Percentiles rank a stretch among this genome's conserved stretches.
These are phyloP conservation scores for Ambrosiella cleistominuta DNA, from an alignment of 2,329 filamentous ascomycete species.

Conservation along the genomic window DNA sequence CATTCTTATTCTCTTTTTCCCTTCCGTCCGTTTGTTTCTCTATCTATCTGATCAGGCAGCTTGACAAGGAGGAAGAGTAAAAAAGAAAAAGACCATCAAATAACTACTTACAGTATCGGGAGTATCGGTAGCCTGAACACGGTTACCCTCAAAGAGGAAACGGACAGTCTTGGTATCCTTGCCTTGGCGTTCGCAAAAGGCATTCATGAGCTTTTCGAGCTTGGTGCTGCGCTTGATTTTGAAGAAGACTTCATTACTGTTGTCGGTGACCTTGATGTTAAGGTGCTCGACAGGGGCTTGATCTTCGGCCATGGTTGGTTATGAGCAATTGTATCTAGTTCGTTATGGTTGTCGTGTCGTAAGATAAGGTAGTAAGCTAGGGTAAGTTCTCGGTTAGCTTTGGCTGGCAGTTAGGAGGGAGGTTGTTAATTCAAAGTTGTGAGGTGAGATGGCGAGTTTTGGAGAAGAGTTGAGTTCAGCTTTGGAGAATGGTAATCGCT, in stretches of 20 bases:
- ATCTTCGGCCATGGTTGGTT: slow-evolving; percentile 24
- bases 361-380: too few species aligned
- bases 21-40: neutral
- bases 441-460: too few species aligned
- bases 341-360: too few species aligned
- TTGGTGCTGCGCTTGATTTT: slow-evolving; percentile 97
- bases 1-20: neutral
- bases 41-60: too few species aligned
- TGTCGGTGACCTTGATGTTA: slow-evolving; percentile 98
- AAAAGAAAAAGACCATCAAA: neutral
- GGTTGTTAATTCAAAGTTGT: too few species aligned
- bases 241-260: slow-evolving; percentile 99
- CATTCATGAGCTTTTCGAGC: slow-evolving; percentile 94
- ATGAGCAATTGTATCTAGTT: too few species aligned
- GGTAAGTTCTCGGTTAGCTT: too few species aligned
- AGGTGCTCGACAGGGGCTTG: slow-evolving; percentile 58
- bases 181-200: slow-evolving; percentile 91
- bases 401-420: too few species aligned
- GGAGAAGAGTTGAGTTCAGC: too few species aligned
- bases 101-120: slow-evolving; percentile 63
- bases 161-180: slow-evolving; percentile 72
- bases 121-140: slow-evolving; percentile 76
- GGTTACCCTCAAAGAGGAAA: slow-evolving; percentile 90
- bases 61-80: neutral
- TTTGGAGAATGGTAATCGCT: too few species aligned